Evolutionary conservation across 371 early-diverging fungal species (phyloP).

Genomic region (Mucor irregularis): DNA sequence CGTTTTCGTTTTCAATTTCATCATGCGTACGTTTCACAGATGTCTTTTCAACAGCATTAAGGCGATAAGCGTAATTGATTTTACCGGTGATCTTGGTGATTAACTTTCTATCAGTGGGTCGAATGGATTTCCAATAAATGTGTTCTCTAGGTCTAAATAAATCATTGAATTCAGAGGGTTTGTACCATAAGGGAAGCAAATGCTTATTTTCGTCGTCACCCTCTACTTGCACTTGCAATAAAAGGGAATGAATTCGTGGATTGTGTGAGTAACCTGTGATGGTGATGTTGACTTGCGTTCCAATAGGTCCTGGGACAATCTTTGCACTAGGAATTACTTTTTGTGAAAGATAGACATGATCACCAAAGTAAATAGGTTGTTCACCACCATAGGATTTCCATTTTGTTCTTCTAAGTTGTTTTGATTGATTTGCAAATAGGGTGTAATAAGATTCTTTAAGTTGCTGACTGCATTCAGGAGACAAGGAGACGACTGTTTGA

Average conservation of each 20-base stretch:
- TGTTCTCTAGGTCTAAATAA: conserved; percentile 1
- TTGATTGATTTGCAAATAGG: background rate
- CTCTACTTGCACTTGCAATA: conserved; percentile 3
- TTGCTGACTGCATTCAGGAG: background rate
- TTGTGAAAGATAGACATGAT: conserved; percentile 19
- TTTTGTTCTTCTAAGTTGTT: background rate
- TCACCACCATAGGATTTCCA: conserved; percentile 21
- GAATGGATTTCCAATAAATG: background rate
- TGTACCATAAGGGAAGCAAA: conserved; percentile 26
- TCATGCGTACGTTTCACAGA: background rate
- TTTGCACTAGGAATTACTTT: background rate
- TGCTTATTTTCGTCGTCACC: background rate
- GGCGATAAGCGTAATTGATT: conserved; percentile 10
- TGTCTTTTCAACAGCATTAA: conserved; percentile 10
- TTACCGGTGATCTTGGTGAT: conserved; percentile 6
- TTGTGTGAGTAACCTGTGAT: background rate
- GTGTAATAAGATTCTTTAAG: conserved; percentile 10
- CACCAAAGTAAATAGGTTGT: conserved; percentile 26
- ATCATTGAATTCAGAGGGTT: conserved; percentile 24
- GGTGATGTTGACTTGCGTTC: conserved; percentile 12
- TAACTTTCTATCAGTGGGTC: background rate
- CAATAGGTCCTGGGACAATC: conserved; percentile 13
- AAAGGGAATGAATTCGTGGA: background rate
- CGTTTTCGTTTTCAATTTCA: background rate
- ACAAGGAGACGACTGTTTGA: conserved; percentile 20